Conservation (phyloP, 257 asterid genomes). For the Ilex aquifolium region DNA sequence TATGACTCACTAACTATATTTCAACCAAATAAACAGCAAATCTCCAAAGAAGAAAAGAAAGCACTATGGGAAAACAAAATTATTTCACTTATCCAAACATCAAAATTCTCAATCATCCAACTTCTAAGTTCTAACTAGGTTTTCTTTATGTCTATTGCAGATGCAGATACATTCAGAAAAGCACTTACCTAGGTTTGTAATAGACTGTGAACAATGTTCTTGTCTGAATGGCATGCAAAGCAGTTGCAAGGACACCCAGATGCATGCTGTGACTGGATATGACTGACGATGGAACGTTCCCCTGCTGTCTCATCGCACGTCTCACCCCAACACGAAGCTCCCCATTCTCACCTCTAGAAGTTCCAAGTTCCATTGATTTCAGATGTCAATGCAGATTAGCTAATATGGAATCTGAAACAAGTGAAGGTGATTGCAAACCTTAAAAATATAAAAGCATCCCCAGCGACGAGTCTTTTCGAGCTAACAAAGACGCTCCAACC, state of each 20-base stretch:
- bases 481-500: conserved; percentile 99
- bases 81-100: too few relatives aligned
- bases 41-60: too few relatives aligned
- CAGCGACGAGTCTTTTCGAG: conserved; percentile 93
- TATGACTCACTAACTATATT: too few relatives aligned
- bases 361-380: neutral
- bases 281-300: conserved; percentile 90
- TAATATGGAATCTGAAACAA: conserved; percentile 4
- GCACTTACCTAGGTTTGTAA: conserved; percentile 86
- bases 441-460: conserved; percentile 92
- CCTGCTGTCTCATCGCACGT: conserved; percentile 92
- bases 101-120: too few relatives aligned
- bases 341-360: conserved; percentile 85
- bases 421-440: conserved; percentile 40
- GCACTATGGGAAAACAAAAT: too few relatives aligned
- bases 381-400: conserved; percentile 1
- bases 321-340: conserved; percentile 96
- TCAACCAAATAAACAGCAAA: too few relatives aligned
- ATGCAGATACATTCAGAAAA: neutral
- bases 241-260: conserved; percentile 98
- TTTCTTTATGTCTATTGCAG: too few relatives aligned
- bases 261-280: conserved; percentile 99
- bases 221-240: conserved; percentile 94
- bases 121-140: too few relatives aligned
- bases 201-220: conserved; percentile 79